These are phyloP conservation scores for Trichoderma endophyticum DNA, from an alignment of 2,329 filamentous ascomycete species.

Conservation along the genomic window DNA sequence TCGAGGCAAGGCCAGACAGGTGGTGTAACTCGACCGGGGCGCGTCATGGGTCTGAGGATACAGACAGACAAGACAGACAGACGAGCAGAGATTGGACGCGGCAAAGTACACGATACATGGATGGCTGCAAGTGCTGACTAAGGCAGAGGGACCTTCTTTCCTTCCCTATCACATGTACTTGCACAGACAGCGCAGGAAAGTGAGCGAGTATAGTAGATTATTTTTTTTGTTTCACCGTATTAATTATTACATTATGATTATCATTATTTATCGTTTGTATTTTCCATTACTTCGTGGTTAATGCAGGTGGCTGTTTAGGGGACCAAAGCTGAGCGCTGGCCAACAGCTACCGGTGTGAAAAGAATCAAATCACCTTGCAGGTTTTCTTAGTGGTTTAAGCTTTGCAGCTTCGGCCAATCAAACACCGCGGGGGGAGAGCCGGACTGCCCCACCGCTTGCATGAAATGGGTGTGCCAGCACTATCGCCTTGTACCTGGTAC, in stretches of 20 bases:
- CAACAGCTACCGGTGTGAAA: not conserved
- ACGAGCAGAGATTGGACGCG: not conserved
- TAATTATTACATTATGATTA: not conserved
- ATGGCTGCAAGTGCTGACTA: not conserved
- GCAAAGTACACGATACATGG: not conserved
- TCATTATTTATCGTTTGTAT: not conserved
- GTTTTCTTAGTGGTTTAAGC: not conserved
- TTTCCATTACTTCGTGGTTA: not conserved
- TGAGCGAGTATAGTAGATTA: too few relatives aligned
- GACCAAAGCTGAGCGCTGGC: not conserved
- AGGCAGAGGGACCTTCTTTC: not conserved
- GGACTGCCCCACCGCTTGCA: not conserved
- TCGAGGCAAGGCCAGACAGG: not conserved
- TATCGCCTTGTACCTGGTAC: not conserved
- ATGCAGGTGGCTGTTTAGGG: not conserved
- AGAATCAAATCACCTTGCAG: not conserved
- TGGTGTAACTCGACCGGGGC: not conserved
- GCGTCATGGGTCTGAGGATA: not conserved
- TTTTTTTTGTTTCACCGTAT: not conserved
- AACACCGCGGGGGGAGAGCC: not conserved
- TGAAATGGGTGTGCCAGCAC: not conserved
- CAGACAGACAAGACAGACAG: not conserved
- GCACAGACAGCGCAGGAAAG: too few relatives aligned
- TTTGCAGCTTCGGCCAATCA: not conserved
- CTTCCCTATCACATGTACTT: not conserved